These are phyloP conservation scores for Carex myosuroides DNA, from an alignment of 176 grass and related monocot genomes.

Conservation along the genomic window DNA sequence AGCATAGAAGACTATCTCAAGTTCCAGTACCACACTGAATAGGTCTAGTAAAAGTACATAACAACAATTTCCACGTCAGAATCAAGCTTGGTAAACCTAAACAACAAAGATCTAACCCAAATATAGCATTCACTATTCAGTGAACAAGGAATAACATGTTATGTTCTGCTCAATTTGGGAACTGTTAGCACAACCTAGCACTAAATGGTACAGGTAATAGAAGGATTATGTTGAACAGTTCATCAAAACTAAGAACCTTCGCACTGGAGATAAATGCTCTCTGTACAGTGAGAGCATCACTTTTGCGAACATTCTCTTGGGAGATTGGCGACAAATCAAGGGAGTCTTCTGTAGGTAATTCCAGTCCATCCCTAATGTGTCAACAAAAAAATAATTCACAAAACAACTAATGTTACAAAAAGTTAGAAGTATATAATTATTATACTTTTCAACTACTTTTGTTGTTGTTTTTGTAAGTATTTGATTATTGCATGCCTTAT, in stretches of 20 bases:
- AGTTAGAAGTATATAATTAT: constrained; percentile 7
- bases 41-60: neutral
- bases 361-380: constrained; percentile 43
- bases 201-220: neutral
- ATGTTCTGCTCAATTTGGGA: neutral
- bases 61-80: neutral
- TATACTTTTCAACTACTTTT: constrained; percentile 17
- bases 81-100: neutral
- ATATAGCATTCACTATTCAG: neutral
- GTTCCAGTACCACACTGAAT: no score
- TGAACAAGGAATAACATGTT: neutral
- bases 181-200: neutral
- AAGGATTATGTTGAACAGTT: neutral
- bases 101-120: neutral
- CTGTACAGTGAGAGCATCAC: constrained; percentile 79
- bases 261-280: constrained; percentile 69
- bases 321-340: constrained; percentile 33
- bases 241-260: constrained; percentile 44
- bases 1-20: no score
- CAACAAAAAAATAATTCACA: constrained; percentile 20
- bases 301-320: constrained; percentile 65
- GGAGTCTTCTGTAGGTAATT: constrained; percentile 46
- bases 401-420: constrained; percentile 20
- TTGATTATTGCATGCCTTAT: neutral
- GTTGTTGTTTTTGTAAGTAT: neutral